phyloP scores from a whole-genome alignment of 202 grass and related monocot species.

The Setaria viridis region DNA sequence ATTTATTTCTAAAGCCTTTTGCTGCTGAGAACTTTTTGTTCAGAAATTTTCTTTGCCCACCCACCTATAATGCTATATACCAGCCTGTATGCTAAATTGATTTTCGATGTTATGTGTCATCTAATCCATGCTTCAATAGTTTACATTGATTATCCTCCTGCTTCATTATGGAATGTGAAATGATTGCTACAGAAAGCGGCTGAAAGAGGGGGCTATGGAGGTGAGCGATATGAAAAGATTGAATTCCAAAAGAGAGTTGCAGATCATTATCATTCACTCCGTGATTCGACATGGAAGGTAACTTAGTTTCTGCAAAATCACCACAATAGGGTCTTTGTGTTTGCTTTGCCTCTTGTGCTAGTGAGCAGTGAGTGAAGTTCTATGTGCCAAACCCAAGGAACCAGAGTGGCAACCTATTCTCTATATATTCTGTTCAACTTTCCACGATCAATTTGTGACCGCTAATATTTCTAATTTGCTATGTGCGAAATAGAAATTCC shows the following conservation, averaged over 20 bases:
- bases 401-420: background rate
- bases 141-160: background rate
- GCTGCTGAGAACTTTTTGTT: background rate
- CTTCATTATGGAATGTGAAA: background rate
- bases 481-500: background rate
- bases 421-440: background rate
- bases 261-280: conserved; percentile 70
- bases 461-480: background rate
- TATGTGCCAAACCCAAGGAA: background rate
- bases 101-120: background rate
- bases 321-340: background rate
- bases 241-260: conserved; percentile 94
- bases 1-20: background rate
- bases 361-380: background rate
- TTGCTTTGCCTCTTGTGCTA: conserved; percentile 11
- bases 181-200: conserved; percentile 78
- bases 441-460: background rate
- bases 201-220: conserved; percentile 89
- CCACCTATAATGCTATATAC: background rate
- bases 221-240: conserved; percentile 82
- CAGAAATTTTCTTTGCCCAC: background rate
- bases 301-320: conserved; percentile 6
- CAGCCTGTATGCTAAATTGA: background rate
- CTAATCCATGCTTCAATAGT: background rate
- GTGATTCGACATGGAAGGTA: conserved; percentile 88